Evolutionary conservation across 2,329 filamentous ascomycete genomes (phyloP).

Genomic region (Talaromyces sp.): DNA sequence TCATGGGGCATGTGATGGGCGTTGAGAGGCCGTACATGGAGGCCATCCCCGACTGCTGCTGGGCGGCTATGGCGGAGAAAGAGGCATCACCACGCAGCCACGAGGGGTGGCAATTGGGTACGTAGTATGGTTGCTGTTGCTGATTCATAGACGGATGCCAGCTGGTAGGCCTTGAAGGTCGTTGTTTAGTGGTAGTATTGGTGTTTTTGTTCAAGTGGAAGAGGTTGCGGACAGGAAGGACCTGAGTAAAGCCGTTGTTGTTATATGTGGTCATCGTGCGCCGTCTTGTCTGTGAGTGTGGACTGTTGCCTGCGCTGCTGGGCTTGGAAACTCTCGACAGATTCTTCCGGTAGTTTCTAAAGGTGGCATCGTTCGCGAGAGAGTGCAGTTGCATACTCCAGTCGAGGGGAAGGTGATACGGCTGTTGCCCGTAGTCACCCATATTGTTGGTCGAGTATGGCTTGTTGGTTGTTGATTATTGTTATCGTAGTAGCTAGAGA

Average conservation of each 20-base stretch:
- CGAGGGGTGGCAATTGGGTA: constrained; percentile 15
- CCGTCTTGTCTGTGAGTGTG: constrained; percentile 47
- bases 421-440: constrained; percentile 30
- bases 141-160: constrained; percentile 65
- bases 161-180: constrained; percentile 61
- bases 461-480: background rate
- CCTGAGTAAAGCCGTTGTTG: background rate
- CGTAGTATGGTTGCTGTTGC: constrained; percentile 21
- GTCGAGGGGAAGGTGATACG: constrained; percentile 27
- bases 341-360: constrained; percentile 53
- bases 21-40: constrained; percentile 17
- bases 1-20: constrained; percentile 18
- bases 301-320: constrained; percentile 66
- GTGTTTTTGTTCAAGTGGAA: background rate
- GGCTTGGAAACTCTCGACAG: constrained; percentile 57
- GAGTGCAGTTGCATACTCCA: constrained; percentile 25
- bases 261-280: constrained; percentile 37
- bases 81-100: constrained; percentile 9
- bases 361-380: constrained; percentile 38
- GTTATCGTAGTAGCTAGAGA: background rate
- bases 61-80: background rate
- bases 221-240: background rate
- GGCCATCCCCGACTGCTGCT: constrained; percentile 2
- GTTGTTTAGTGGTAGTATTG: constrained; percentile 22
- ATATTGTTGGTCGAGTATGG: constrained; percentile 20